Base-by-base conservation (phyloP, 2,329 filamentous ascomycete genomes). In the Herpotrichia juniperi region DNA sequence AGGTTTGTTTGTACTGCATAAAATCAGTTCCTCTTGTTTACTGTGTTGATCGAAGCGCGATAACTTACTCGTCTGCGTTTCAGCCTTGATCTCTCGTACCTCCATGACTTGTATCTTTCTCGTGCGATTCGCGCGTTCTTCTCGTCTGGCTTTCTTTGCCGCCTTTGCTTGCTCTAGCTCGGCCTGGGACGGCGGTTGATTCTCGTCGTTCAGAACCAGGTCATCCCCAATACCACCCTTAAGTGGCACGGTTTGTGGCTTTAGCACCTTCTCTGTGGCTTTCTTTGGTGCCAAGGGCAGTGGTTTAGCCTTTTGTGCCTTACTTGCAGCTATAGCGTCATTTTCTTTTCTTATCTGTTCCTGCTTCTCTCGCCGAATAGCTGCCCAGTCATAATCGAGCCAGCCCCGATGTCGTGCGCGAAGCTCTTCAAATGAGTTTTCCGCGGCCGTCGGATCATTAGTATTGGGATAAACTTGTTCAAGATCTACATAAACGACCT, bases 351-450 rank as follows among this genome's bases (percentile, higher is more conserved):
- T 58, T 42, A 62, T 49, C 28, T 63, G 53, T 34, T 54, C 51
- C 46, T 72, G 62, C 45, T 71, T 61, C 44, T 63, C 52, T 17
- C 64, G 61, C 64, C 67, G 66, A 6, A 68, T 62, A 50, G 55
- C 72, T 61, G 63, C 67, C 83, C 83, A 86, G 57, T 85, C 77
- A 57, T 76, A 79, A 46, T 79, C 68, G 54, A 83, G 72, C 82
- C 83, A 87, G 1, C 93, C 93, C 50, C 90, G 83, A 59, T 85
- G 85, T 35, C 82, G 82, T 25, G 93, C 93, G 76, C 92, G 86
- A 19, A 99, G 77, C 75, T 99, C 94, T 70, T 99, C 94, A 68
- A 97, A 96, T 66, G 90, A 93, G 56, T 90, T 82, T 73, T 97
- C 93, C 26, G 86, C 86, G 2, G 84, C 85, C 48, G 70, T 68